Conservation (phyloP, 148 eudicot species). For the Vaccinium darrowii region DNA sequence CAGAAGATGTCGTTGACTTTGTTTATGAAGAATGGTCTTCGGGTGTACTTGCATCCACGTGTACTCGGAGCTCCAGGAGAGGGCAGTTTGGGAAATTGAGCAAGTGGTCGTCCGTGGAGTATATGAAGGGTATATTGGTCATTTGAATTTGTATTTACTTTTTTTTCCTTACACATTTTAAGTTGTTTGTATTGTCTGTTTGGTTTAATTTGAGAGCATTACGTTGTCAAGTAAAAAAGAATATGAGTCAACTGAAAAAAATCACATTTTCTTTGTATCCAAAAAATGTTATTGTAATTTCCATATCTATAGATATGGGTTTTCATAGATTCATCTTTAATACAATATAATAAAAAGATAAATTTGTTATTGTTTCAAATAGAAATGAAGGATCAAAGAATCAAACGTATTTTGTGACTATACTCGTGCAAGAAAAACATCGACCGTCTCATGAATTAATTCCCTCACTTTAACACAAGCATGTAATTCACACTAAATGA, state of each 20-base stretch:
- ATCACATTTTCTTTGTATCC: not conserved
- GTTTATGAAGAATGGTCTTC: conserved; percentile 80
- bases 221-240: not conserved
- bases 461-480: not conserved
- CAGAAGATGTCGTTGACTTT: conserved; percentile 86
- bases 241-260: not conserved
- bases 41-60: conserved; percentile 58
- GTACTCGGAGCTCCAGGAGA: conserved; percentile 30
- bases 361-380: not conserved
- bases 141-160: not conserved
- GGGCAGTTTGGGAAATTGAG: not conserved
- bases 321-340: not conserved
- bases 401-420: not conserved
- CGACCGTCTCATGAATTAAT: too few species aligned
- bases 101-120: not conserved
- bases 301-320: conserved; percentile 6
- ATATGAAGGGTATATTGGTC: conserved; percentile 2
- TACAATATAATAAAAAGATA: not conserved
- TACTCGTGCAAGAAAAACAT: not conserved
- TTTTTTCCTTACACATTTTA: not conserved
- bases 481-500: not conserved
- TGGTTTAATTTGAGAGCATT: not conserved
- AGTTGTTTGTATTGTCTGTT: not conserved
- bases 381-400: not conserved
- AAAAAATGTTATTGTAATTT: conserved; percentile 1